Base-by-base conservation (phyloP, 768 basidiomycete species). In the Trametes punicea region DNA sequence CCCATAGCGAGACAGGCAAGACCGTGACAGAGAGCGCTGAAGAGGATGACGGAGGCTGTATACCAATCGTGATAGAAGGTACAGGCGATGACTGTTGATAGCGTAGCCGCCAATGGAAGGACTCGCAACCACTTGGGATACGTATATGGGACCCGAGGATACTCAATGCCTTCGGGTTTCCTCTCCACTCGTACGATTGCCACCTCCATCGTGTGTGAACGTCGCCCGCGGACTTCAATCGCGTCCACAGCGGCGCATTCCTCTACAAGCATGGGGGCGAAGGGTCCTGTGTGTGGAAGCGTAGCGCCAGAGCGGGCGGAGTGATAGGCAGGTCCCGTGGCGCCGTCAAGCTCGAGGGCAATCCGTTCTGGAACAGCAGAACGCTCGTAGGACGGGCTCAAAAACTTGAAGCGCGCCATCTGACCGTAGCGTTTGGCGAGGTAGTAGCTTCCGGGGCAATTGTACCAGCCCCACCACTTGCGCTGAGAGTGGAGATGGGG, bases 381-480 rank as follows among this genome's bases (percentile, higher is more conserved):
- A 2, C 44, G 18, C 7, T 30, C 30, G 23, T 42, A 48, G 6
- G 52, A 41, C n/a, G 45, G 46, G 33, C 50, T 48, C 57, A 51
- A 58, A 16, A 44, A 48, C 16, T 26, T 30, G 25, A 46, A 53
- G 1, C 46, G 46, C 31, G 57, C 57, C 15, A 58, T 25, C 25
- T 58, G 39, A 15, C 57, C 51, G 18, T 52, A 58, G 3, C 57
- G 51, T 36, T 51, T 51, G 5, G 57, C 51, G 16, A 58, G 45
- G 16, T 58, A 26, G 40, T 52, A 58, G 39, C 56, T 52, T 2
- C 56, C 56, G 5, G 56, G 56, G 9, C 44, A 50, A 23, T 57
- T 57, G 56, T 57, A 57, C 56, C 56, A 57, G 11, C 56, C 56
- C 31, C 48, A 50, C 48, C 48, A 57, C 34, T 46, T 57, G n/a